Percentiles rank a stretch among this genome's conserved stretches.
These are phyloP conservation scores for Neurospora sp. DNA, from an alignment of 2,329 filamentous ascomycete species.

Conservation along the genomic window DNA sequence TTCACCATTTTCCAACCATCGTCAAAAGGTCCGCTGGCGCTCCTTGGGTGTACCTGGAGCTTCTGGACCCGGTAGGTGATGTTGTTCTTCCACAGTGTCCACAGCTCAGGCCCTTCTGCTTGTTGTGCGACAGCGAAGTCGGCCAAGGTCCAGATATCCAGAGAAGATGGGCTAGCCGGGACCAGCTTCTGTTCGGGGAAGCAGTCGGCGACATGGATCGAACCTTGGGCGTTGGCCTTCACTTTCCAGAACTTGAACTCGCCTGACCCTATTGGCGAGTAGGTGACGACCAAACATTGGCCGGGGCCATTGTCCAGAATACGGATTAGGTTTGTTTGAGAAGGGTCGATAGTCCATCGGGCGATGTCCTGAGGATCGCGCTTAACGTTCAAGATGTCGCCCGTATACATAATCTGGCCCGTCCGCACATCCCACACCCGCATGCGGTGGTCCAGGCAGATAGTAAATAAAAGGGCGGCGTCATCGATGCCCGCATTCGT, in stretches of 20 bases:
- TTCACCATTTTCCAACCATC: constrained; percentile 62
- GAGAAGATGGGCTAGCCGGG: constrained; percentile 60
- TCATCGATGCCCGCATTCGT: constrained; percentile 40
- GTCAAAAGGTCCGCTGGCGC: constrained; percentile 52
- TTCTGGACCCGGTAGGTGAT: constrained; percentile 66
- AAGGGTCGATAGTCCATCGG: constrained; percentile 71
- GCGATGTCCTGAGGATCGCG: constrained; percentile 56
- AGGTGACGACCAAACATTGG: constrained; percentile 59
- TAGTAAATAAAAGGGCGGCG: constrained; percentile 57
- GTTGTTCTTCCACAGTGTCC: constrained; percentile 81
- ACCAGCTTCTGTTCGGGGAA: constrained; percentile 55
- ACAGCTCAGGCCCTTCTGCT: constrained; percentile 49
- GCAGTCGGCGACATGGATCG: constrained; percentile 58
- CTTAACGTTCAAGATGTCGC: constrained; percentile 65
- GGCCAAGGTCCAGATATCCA: constrained; percentile 69
- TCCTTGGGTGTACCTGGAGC: constrained; percentile 61
- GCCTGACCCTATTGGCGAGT: constrained; percentile 76
- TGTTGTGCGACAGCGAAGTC: constrained; percentile 57
- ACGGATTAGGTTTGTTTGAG: constrained; percentile 66
- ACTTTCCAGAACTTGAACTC: constrained; percentile 90
- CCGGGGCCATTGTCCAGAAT: constrained; percentile 52
- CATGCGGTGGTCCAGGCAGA: constrained; percentile 81
- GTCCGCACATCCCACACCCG: constrained; percentile 83
- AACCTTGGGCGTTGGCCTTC: constrained; percentile 55
- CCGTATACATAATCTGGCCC: constrained; percentile 65